Base-by-base conservation (phyloP, 768 basidiomycete species). In the Rhizopogon vulgaris region DNA sequence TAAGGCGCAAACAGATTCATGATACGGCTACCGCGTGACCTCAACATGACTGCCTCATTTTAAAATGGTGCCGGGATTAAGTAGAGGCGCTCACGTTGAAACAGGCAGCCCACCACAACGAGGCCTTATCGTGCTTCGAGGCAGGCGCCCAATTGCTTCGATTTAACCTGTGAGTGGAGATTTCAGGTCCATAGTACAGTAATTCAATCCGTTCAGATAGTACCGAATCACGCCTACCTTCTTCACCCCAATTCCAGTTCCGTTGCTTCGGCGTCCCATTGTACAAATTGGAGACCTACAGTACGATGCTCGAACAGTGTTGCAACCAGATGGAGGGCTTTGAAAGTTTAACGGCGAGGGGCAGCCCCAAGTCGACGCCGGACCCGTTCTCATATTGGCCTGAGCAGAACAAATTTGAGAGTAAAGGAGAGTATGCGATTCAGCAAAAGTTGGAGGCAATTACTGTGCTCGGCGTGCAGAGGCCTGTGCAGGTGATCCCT, bases 211-310 rank as follows among this genome's bases (percentile, higher is more conserved):
- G 17, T 43, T 47, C 18, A 25, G 1, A 15, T 17, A 39, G 39
- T 15, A 4, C 25, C 24, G 5, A n/a, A 17, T 12, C 3, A 41
- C 36, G 10, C 38, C 10, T 30, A 24, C 8, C 34, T 36, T 9
- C n/a, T 22, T 22, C 22, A 22, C 22, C 6, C 17, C n/a, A 17
- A 6, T 24, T 3, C 24, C 55, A 86, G 85, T 84, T 83, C 1
- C 87, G 84, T 56, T 83, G 85, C 18, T 86, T 75, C 56, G 75
- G 76, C 0, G 76, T 85, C 24, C 85, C 86, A 2, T 75, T 75
- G 58, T 85, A 78, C 61, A 69, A 73, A 39, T 87, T 78, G 66
- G 65, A 77, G 38, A 68, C 71, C 4, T 78, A 84, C 51, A 80
- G 85, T 24, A 75, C 72, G 2, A 72, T 72, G 8, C 77, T 83